Evolutionary conservation across 1,284 basidiomycete species (phyloP).

Genomic region (Ceratobasidium sp.): DNA sequence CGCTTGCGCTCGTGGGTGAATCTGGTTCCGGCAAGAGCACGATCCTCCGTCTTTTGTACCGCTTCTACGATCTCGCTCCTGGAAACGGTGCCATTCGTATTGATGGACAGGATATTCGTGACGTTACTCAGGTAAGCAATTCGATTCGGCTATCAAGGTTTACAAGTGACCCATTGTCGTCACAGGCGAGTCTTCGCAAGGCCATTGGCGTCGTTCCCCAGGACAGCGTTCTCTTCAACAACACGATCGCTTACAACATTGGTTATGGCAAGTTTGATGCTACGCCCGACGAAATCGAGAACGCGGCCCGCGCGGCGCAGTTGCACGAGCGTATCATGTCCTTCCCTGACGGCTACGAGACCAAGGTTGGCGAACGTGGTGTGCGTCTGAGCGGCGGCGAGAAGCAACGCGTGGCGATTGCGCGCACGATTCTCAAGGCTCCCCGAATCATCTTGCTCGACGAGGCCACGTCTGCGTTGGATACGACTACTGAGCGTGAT

Average conservation of each 20-base stretch:
- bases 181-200: slow-evolving; percentile 66
- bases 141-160: not conserved
- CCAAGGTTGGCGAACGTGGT: slow-evolving; percentile 82
- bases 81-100: slow-evolving; percentile 77
- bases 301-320: slow-evolving; percentile 76
- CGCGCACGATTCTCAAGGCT: slow-evolving; percentile 79
- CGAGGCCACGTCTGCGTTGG: slow-evolving; percentile 77
- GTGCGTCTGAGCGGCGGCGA: slow-evolving; percentile 81
- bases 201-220: slow-evolving; percentile 86
- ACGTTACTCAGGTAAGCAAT: slow-evolving; percentile 69
- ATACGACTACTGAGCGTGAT: slow-evolving; percentile 83
- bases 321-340: slow-evolving; percentile 80
- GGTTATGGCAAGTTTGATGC: slow-evolving; percentile 77
- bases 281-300: slow-evolving; percentile 70
- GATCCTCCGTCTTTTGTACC: slow-evolving; percentile 80
- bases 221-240: slow-evolving; percentile 84
- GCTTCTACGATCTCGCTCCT: slow-evolving; percentile 85
- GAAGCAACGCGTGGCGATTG: slow-evolving; percentile 87
- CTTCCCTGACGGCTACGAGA: slow-evolving; percentile 82
- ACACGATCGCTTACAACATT: slow-evolving; percentile 78
- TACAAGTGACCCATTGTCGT: not conserved
- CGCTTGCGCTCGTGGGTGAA: slow-evolving; percentile 83
- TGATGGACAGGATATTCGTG: slow-evolving; percentile 84
- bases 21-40: slow-evolving; percentile 85
- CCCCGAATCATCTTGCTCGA: slow-evolving; percentile 85